Percentiles rank a stretch among this genome's conserved stretches.
Conservation (phyloP, 2,329 filamentous ascomycete genomes). For the Phoma sp. region DNA sequence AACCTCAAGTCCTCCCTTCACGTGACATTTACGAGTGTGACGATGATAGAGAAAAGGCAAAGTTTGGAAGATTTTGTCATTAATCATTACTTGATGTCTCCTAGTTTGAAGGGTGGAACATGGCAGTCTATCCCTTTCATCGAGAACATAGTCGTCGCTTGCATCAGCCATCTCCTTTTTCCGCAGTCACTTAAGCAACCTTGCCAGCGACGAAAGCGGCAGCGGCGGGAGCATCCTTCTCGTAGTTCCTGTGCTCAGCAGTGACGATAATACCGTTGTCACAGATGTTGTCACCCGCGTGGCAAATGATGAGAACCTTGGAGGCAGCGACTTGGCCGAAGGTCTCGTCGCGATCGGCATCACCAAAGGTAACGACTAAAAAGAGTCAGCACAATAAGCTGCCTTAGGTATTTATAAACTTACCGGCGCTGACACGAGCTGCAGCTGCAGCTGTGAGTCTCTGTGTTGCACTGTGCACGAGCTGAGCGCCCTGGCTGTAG, state of each 20-base stretch:
- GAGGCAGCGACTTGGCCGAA: conserved; percentile 38
- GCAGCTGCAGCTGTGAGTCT: conserved; percentile 32
- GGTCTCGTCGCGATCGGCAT: conserved; percentile 43
- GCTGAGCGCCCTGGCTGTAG: conserved; percentile 50
- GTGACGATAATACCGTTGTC: conserved; percentile 36
- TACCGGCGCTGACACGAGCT: conserved; percentile 32
- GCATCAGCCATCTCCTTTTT: neutral
- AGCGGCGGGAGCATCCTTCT: conserved; percentile 33
- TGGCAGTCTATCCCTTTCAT: too few species aligned
- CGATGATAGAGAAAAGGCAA: too few species aligned
- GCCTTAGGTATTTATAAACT: too few species aligned
- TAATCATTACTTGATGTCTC: neutral
- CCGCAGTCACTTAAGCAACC: neutral
- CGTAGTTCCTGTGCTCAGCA: conserved; percentile 33
- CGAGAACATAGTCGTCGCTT: too few species aligned
- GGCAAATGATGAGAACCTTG: conserved; percentile 48
- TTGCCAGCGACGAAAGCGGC: conserved; percentile 30
- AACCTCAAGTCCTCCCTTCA: too few species aligned
- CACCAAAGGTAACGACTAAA: conserved; percentile 48
- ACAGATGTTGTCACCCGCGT: conserved; percentile 47
- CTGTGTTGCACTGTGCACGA: conserved; percentile 56
- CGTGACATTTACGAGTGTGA: too few species aligned
- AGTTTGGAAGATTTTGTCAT: too few species aligned
- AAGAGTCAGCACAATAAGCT: neutral
- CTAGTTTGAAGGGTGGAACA: neutral